Evolutionary conservation across 257 asterid genomes (phyloP).

Genomic region (Linaria vulgaris): DNA sequence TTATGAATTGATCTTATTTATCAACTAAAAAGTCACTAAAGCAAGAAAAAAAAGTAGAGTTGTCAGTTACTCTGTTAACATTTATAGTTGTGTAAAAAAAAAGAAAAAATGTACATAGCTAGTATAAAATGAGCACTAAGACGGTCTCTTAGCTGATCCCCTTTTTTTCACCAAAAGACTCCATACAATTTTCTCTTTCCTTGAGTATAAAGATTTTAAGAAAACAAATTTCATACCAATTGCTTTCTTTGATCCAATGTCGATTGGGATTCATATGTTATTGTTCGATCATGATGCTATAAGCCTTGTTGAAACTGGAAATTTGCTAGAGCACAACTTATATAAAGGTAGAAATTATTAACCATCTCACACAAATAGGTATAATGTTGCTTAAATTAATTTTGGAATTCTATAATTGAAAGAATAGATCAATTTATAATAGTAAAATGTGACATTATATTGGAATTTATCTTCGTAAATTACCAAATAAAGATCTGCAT

Average conservation of each 20-base stretch:
- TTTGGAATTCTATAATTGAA: no score
- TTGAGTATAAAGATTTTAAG: background rate
- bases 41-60: background rate
- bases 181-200: no score
- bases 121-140: background rate
- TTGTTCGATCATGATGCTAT: constrained; percentile 25
- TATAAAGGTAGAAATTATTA: constrained; percentile 28
- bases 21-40: constrained; percentile 10
- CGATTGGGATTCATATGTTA: constrained; percentile 29
- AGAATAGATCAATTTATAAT: no score
- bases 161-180: no score
- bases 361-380: no score
- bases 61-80: background rate
- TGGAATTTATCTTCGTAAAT: no score
- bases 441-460: no score
- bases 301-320: constrained; percentile 20
- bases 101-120: background rate
- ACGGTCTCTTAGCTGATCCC: no score
- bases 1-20: constrained; percentile 29
- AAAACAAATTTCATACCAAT: constrained; percentile 27
- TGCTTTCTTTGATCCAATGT: constrained; percentile 28
- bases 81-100: background rate
- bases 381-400: no score
- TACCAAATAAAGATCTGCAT: no score
- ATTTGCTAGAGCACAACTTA: constrained; percentile 27